Evolutionary conservation across 2,329 filamentous ascomycete species (phyloP).

Genomic region (Pezicula radicicola): DNA sequence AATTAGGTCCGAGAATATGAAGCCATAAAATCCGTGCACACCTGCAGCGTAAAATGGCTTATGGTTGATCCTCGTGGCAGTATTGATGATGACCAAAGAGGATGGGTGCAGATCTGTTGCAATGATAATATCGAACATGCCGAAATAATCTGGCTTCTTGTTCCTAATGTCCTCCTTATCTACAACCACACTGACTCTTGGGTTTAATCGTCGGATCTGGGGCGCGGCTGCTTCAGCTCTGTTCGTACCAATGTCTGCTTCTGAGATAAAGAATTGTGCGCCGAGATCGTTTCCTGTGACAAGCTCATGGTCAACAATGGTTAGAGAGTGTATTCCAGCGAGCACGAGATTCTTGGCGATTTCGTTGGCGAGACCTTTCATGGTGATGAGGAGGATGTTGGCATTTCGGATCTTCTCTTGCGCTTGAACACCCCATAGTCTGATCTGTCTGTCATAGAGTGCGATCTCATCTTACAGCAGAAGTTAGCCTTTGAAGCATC

Average conservation of each 20-base stretch:
- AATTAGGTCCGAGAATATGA: constrained; percentile 90
- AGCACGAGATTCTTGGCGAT: constrained; percentile 97
- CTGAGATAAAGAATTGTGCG: constrained; percentile 75
- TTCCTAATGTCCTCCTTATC: constrained; percentile 65
- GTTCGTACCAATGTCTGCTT: constrained; percentile 72
- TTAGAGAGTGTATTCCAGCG: constrained; percentile 86
- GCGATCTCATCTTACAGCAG: constrained; percentile 77
- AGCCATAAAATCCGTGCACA: constrained; percentile 88
- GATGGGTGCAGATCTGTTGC: constrained; percentile 81
- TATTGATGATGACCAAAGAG: constrained; percentile 77
- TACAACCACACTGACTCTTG: constrained; percentile 73
- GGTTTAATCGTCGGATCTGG: constrained; percentile 84
- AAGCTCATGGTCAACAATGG: constrained; percentile 74
- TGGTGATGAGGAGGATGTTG: constrained; percentile 83
- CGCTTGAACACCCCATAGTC: constrained; percentile 93
- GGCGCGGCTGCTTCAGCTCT: constrained; percentile 76
- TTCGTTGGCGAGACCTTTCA: constrained; percentile 87
- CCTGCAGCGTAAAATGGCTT: constrained; percentile 87
- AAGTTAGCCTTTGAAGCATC: constrained; percentile 6
- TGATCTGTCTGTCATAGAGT: constrained; percentile 94
- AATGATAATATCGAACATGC: constrained; percentile 79
- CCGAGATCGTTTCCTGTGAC: constrained; percentile 80
- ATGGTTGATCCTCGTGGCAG: constrained; percentile 73
- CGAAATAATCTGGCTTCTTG: constrained; percentile 73
- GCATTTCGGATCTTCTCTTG: constrained; percentile 90